Evolutionary conservation across 768 basidiomycete species (phyloP), one percentile per base, ranked within the genome.

Genomic region (Termitomyces eurrhizus): DNA sequence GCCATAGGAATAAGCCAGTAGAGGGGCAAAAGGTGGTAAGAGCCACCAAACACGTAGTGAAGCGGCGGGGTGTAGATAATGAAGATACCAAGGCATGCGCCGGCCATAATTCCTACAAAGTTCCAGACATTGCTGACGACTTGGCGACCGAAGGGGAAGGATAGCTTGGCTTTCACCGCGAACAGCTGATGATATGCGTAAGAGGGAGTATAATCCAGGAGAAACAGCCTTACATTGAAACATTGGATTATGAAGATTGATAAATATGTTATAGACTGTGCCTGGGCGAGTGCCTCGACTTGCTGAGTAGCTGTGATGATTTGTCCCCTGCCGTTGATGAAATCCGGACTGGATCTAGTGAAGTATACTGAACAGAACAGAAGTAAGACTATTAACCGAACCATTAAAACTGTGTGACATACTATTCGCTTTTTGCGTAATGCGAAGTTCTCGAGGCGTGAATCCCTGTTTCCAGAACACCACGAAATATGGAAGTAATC

Each of bases 61-160:
- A 89, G 71, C 42, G 87, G 87, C 18, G 87, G 87, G 0, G 84
- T 85, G 70, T 89, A 89, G 64, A 88, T 76, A 66, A 88, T 80
- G 69, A 87, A 86, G 73, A 88, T 84, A 50, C 84, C 85, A 14
- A 89, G 75, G 56, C 79, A 80, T 14, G 84, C 86, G 14, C 86
- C 86, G 0, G 75, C 82, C 26, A 86, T 39, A 61, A 89, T 87
- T 18, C 86, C 86, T 35, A 75, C 73, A 62, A 89, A 87, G 71
- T 88, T 89, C 74, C 80, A 86, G 62, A 77, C 77, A 75, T 89
- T 89, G 50, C 78, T 75, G 53, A 88, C 69, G 44, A 80, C 75
- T 35, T 75, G 77, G 51, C 71, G 75, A 54, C 87, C 86, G 72
- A 89, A 88, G n/a, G 87, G 87, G 70, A 78, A 82, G 11, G 78